These are phyloP conservation scores for Fusarium armeniacum DNA, from an alignment of 2,329 filamentous ascomycete species.

Conservation along the genomic window DNA sequence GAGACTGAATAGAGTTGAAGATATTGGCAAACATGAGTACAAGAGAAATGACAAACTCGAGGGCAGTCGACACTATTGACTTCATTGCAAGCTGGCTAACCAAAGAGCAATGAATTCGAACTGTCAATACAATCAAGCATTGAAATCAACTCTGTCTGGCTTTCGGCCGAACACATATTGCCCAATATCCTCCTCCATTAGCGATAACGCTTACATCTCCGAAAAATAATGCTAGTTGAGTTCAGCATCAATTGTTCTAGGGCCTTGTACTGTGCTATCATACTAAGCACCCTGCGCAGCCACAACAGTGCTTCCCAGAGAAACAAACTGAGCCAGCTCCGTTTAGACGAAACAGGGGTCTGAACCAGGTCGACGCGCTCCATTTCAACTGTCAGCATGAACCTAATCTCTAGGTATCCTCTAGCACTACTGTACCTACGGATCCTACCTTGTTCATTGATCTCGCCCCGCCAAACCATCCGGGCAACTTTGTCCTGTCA, in stretches of 20 bases:
- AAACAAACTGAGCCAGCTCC: slow-evolving; percentile 12
- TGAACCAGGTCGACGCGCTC: slow-evolving; percentile 21
- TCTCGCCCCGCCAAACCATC: slow-evolving; percentile 15
- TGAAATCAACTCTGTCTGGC: not conserved
- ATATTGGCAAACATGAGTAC: slow-evolving; percentile 39
- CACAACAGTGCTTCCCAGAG: slow-evolving; percentile 7
- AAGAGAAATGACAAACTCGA: slow-evolving; percentile 32
- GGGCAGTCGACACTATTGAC: slow-evolving; percentile 36
- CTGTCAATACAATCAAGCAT: not conserved
- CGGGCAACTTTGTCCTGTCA: not conserved
- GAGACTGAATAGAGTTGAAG: slow-evolving; percentile 14
- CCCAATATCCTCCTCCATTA: not conserved
- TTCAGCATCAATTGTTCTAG: too few relatives aligned
- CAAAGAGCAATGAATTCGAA: slow-evolving; percentile 3
- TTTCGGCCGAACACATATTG: not conserved
- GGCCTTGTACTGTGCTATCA: slow-evolving; percentile 13
- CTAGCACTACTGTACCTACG: not conserved
- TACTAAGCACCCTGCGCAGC: slow-evolving; percentile 29
- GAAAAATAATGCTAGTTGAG: not conserved
- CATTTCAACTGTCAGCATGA: slow-evolving; percentile 37
- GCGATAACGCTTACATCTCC: not conserved
- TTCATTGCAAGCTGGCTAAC: not conserved
- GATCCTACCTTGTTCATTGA: slow-evolving; percentile 3
- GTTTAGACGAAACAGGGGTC: slow-evolving; percentile 28
- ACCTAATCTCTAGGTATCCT: slow-evolving; percentile 7